These are phyloP conservation scores for Benincasa hispida DNA, from an alignment of 306 rosid species.

Conservation along the genomic window DNA sequence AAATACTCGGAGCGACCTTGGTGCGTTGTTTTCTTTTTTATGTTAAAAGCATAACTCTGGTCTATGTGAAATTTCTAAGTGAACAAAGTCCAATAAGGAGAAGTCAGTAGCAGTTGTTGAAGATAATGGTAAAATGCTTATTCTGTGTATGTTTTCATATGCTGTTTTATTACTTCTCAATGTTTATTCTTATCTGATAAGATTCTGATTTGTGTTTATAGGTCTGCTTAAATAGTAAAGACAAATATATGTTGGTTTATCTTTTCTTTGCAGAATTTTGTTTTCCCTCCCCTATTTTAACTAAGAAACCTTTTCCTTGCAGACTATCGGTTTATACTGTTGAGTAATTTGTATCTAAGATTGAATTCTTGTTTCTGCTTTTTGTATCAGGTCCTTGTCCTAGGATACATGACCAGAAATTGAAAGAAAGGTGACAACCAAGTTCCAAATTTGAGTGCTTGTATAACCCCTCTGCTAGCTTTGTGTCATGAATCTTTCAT, in stretches of 20 bases:
- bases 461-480: not conserved
- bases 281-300: too few species aligned
- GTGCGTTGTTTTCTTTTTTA: constrained; percentile 26
- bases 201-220: not conserved
- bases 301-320: not conserved
- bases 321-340: not conserved
- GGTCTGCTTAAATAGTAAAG: not conserved
- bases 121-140: not conserved
- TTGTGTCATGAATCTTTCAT: not conserved
- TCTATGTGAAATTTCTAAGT: not conserved
- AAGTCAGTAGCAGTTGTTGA: not conserved
- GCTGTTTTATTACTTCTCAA: not conserved
- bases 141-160: not conserved
- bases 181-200: not conserved
- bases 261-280: not conserved
- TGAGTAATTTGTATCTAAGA: not conserved
- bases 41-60: not conserved
- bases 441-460: not conserved
- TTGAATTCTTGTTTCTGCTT: not conserved
- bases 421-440: constrained; percentile 77
- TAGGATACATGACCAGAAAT: constrained; percentile 73
- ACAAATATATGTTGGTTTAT: not conserved
- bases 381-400: constrained; percentile 73
- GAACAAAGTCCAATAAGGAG: not conserved
- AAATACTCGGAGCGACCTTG: constrained; percentile 93